Evolutionary conservation across 768 basidiomycete genomes (phyloP), one percentile per base, ranked within the genome.

Genomic region (Leccinum olivaceopallidum): DNA sequence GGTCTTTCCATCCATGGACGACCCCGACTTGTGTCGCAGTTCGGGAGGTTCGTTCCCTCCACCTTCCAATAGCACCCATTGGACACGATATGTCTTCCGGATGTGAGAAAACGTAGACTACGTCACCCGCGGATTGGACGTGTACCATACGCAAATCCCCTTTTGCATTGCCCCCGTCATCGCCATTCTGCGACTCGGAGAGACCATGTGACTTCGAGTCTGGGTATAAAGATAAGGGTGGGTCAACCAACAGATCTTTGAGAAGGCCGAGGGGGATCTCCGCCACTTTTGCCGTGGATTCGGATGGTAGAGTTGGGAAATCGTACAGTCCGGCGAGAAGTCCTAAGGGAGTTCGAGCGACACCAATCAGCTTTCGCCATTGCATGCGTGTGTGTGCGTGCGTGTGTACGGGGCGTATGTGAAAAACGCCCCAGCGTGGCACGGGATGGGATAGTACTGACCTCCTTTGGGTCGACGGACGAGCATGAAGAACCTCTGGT

Each of bases 41-140:
- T 59, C 55, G 16, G 79, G 77, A 39, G 86, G 88, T n/a, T 75
- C 77, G 13, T 69, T 64, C 20, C 71, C 68, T 16, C 85, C 85
- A 24, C 88, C 87, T 65, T 83, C 80, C 47, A 92, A 63, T 28
- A 88, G 62, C 37, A 89, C 84, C 88, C 89, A 90, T 64, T 87
- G 85, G 18, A 84, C 80, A 59, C 86, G 82, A 70, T 90, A 95
- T 13, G 90, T 94, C 78, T 95, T 94, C 67, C 79, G 85, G 69
- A 95, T 98, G 95, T 9, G 92, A 94, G 75, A 97, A 97, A 52
- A 93, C 77, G 68, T 96, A 94, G 4, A 87, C 59, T 39, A 95
- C 85, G 60, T 88, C 82, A 12, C 88, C 87, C 22, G 78, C 84
- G 20, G 81, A 76, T 59, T 76, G 75, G 56, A 87, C 77, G 60